These are phyloP conservation scores for Pseudogymnoascus sp. DNA, from an alignment of 2,329 filamentous ascomycete species.

Conservation along the genomic window DNA sequence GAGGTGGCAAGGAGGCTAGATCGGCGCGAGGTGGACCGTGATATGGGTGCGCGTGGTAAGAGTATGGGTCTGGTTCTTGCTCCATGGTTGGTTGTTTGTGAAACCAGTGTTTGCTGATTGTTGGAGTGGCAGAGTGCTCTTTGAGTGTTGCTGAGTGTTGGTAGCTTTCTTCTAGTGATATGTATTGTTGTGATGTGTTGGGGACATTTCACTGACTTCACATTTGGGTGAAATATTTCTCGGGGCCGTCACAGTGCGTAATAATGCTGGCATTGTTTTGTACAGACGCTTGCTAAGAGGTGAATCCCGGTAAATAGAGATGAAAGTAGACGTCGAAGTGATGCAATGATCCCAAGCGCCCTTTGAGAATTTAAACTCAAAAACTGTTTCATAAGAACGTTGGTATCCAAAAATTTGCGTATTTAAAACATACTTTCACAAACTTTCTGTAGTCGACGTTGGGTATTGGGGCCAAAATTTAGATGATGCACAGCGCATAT, in stretches of 20 bases:
- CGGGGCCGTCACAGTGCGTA: neutral
- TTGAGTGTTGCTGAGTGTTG: neutral
- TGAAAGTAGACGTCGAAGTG: neutral
- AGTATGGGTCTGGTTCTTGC: neutral
- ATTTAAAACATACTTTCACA: neutral
- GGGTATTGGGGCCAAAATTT: neutral
- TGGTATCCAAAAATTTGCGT: neutral
- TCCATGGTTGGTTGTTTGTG: neutral
- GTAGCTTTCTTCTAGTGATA: neutral
- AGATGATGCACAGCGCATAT: neutral
- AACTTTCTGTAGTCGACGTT: neutral
- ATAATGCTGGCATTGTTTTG: neutral
- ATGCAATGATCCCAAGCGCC: neutral
- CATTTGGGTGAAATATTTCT: neutral
- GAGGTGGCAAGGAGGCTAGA: neutral
- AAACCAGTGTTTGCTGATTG: neutral
- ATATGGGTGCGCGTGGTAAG: neutral
- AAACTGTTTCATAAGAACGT: neutral
- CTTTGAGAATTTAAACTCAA: neutral
- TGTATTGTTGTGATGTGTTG: neutral
- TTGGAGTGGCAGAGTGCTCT: neutral
- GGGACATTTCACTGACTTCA: neutral
- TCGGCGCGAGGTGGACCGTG: neutral
- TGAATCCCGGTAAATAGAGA: neutral
- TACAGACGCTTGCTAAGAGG: neutral